These are phyloP conservation scores for Daldinia vernicosa DNA, from an alignment of 495 filamentous ascomycete species.

Conservation along the genomic window DNA sequence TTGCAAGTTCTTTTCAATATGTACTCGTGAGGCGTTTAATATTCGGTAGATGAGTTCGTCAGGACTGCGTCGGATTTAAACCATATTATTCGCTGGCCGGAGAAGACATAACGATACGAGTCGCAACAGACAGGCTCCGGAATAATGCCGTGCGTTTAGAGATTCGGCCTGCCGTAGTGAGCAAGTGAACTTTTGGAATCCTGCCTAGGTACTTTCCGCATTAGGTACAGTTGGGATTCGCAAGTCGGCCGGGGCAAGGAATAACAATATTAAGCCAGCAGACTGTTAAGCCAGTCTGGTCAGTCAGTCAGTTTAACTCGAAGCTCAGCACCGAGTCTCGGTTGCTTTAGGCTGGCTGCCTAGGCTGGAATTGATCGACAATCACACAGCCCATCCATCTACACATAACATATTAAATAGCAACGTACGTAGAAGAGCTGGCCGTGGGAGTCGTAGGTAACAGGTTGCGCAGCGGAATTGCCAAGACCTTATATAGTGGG, in stretches of 20 bases:
- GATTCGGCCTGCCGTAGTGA: constrained; percentile 16
- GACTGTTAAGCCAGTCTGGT: neutral
- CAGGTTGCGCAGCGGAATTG: constrained; percentile 6
- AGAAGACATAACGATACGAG: constrained; percentile 1
- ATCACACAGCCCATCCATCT: constrained; percentile 16
- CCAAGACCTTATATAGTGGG: constrained; percentile 9
- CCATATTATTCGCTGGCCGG: neutral
- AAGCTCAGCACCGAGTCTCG: neutral
- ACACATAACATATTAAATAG: constrained; percentile 2
- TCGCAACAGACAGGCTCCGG: constrained; percentile 8
- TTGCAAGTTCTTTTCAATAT: neutral
- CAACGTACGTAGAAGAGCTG: neutral
- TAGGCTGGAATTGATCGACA: constrained; percentile 4
- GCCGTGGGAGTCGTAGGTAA: neutral
- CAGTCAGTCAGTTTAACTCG: neutral
- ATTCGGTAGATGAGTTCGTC: neutral
- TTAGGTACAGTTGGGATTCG: constrained; percentile 31
- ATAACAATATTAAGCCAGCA: neutral
- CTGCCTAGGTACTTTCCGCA: constrained; percentile 25
- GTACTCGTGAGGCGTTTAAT: neutral
- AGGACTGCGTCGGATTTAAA: neutral
- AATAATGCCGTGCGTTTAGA: constrained; percentile 27
- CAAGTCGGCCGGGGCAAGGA: constrained; percentile 1
- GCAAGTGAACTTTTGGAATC: constrained; percentile 9
- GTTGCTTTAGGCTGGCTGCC: neutral